Base-by-base conservation (phyloP, 768 basidiomycete species). In the Exsudoporus frostii region DNA sequence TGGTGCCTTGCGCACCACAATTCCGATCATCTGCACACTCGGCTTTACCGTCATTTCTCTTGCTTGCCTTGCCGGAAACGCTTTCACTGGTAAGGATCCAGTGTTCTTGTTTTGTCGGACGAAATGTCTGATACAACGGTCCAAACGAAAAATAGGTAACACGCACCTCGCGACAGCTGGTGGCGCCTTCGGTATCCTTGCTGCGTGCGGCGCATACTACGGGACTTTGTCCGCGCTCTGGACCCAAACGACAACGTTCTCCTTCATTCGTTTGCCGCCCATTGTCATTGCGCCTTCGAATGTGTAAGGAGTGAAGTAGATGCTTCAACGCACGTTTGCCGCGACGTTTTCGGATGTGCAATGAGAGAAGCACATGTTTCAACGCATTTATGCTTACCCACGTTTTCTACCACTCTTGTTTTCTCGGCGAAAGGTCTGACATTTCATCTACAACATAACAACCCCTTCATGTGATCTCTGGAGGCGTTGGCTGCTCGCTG, bases 141-240 rank as follows among this genome's bases (percentile, higher is more conserved):
- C 15, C n/a, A 32, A n/a, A 50, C 3, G 33, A 37, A 44, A 47
- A 44, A 30, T 5, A 66, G 65, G 64, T 7, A 66, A 53, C 34
- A 0, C 61, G 0, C 61, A 63, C 11, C 50, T 68, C 4, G 64
- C 62, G 24, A 68, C 67, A 4, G 65, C 54, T 8, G 67, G 67
- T 52, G 67, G 67, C 48, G 55, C 48, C 11, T 45, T 69, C 20
- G 65, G 65, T 44, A 15, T 69, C 40, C 22, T 67, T 25, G 65
- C 67, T 11, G 49, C 65, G 9, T 66, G 61, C 10, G 65, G 67
- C 10, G 63, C 66, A 48, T 69, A 65, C 65, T 67, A 69, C 15
- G 65, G 57, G 4, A 53, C 65, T 17, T 6, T 66, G 32, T 60
- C 67, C 14, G 44, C 53, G 48, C 62, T 67, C 44, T 67, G 67